Conservation (phyloP, 768 basidiomycete species). For the Naganishia onofrii region DNA sequence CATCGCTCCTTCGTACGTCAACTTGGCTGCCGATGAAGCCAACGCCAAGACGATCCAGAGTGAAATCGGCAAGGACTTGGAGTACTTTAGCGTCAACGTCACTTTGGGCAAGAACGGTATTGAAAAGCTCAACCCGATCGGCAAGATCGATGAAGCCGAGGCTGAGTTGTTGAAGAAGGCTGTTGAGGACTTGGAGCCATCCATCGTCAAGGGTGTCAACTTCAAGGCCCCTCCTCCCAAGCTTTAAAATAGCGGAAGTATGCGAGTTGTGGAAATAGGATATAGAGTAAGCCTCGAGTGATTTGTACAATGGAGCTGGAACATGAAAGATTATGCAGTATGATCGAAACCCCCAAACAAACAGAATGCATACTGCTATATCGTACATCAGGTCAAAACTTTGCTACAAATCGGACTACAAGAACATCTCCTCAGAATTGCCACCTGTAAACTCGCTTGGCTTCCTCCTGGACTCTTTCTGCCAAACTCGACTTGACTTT, state of each 20-base stretch:
- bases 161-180: constrained; percentile 72
- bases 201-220: constrained; percentile 46
- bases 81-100: constrained; percentile 91
- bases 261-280: no score
- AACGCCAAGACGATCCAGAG: constrained; percentile 64
- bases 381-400: neutral
- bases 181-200: constrained; percentile 50
- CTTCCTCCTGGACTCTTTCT: neutral
- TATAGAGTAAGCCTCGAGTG: constrained; percentile 12
- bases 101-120: constrained; percentile 93
- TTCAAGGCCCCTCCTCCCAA: constrained; percentile 33
- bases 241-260: constrained; percentile 21
- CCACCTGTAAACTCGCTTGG: constrained; percentile 12
- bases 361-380: neutral
- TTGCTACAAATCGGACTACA: neutral
- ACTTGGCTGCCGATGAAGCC: constrained; percentile 76
- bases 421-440: neutral
- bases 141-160: constrained; percentile 74
- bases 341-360: neutral
- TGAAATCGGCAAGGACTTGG: constrained; percentile 83
- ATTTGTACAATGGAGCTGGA: constrained; percentile 8
- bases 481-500: constrained; percentile 11
- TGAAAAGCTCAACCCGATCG: constrained; percentile 84
- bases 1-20: constrained; percentile 72
- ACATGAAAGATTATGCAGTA: neutral